Conservation (phyloP, 78 protist genomes). For the Dictyostelium intermedium region DNA sequence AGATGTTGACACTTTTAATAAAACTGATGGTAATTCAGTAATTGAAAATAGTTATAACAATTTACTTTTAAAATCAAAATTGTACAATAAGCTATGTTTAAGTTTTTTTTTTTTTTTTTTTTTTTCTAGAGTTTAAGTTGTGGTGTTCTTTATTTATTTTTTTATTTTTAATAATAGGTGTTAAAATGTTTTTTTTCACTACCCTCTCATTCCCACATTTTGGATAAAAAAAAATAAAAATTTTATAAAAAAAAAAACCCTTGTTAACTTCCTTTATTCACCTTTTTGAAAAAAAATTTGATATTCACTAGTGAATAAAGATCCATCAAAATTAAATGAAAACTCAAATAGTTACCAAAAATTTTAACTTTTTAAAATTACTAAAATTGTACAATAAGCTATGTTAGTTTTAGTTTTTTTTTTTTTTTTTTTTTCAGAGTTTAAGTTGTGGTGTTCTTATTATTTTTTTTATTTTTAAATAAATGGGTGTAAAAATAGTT, state of each 20-base stretch:
- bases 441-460: no score
- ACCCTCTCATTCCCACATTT: no score
- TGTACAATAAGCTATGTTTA: constrained; percentile 33
- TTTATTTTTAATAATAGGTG: no score
- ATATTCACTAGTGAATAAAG: background rate
- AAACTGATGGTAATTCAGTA: background rate
- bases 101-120: background rate
- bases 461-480: no score
- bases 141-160: no score
- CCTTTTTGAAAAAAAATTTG: no score
- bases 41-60: constrained; percentile 14
- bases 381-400: no score
- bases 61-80: constrained; percentile 28
- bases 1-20: constrained; percentile 5
- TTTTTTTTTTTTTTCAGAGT: background rate
- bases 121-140: background rate
- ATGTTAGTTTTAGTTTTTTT: background rate
- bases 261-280: background rate
- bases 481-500: no score
- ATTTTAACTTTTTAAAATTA: no score
- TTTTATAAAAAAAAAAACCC: background rate
- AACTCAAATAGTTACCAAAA: background rate
- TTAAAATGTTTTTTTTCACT: no score
- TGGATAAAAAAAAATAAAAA: no score
- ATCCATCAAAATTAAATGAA: background rate